phyloP scores from a whole-genome alignment of 192 early-diverging fungal genomes.

The Haplosporangium gracile region DNA sequence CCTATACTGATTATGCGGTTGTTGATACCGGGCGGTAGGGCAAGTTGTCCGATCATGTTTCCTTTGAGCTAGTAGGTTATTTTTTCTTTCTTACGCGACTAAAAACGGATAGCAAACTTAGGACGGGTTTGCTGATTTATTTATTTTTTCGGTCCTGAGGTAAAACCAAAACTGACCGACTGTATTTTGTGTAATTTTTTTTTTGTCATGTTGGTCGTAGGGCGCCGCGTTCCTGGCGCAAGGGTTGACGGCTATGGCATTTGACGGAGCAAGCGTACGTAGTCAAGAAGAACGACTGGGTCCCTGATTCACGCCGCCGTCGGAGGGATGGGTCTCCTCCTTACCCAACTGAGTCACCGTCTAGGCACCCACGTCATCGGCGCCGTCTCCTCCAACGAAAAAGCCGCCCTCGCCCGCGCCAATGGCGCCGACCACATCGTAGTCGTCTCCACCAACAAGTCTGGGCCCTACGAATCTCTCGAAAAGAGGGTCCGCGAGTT shows the following conservation, averaged over 20 bases:
- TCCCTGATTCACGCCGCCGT: slow-evolving; percentile 90
- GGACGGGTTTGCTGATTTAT: too few species aligned
- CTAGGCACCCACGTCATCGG: slow-evolving; percentile 90
- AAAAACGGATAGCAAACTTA: slow-evolving; percentile 44
- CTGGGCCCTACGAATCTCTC: slow-evolving; percentile 63
- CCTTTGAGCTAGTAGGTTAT: slow-evolving; percentile 5
- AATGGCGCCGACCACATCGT: slow-evolving; percentile 80
- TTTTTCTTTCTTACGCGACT: slow-evolving; percentile 43
- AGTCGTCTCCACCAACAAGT: slow-evolving; percentile 60
- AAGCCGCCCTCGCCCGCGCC: slow-evolving; percentile 67
- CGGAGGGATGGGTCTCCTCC: slow-evolving; percentile 84
- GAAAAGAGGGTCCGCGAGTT: slow-evolving; percentile 74
- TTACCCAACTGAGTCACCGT: slow-evolving; percentile 78
- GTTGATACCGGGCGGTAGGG: slow-evolving; percentile 44
- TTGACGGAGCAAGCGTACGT: slow-evolving; percentile 73
- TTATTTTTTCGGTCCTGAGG: neutral
- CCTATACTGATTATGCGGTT: slow-evolving; percentile 82
- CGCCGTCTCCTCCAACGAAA: slow-evolving; percentile 76
- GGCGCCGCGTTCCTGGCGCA: slow-evolving; percentile 66
- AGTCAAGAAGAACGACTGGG: slow-evolving; percentile 77
- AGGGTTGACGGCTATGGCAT: slow-evolving; percentile 81
- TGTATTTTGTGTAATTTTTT: too few species aligned
- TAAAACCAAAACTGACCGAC: too few species aligned
- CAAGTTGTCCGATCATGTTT: slow-evolving; percentile 38
- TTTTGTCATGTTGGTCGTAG: neutral